Conservation (phyloP, 257 asterid species). For the Lycium ferocissimum region DNA sequence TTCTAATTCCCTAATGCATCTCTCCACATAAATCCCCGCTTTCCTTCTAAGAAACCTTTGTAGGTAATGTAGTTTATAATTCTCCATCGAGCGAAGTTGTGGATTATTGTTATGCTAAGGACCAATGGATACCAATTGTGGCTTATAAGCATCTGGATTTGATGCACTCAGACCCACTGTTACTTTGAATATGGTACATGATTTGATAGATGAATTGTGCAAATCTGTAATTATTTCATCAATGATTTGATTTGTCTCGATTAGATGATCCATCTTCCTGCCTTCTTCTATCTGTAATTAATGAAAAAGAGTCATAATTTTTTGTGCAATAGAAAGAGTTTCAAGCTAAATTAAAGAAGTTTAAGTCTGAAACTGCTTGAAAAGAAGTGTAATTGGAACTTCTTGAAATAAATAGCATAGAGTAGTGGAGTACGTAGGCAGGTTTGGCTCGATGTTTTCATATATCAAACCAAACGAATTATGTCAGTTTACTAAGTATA, state of each 20-base stretch:
- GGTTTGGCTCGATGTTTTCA: too few relatives aligned
- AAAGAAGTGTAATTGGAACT: too few relatives aligned
- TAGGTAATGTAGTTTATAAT: background rate
- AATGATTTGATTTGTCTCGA: background rate
- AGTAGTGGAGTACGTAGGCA: too few relatives aligned
- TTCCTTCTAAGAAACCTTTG: background rate
- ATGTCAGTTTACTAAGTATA: too few relatives aligned
- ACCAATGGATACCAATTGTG: constrained; percentile 34
- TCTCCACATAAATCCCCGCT: background rate
- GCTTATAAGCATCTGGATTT: constrained; percentile 30
- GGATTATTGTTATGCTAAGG: constrained; percentile 30
- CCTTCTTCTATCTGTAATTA: too few relatives aligned
- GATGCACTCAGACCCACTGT: background rate
- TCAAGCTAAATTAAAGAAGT: too few relatives aligned
- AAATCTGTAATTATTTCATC: background rate
- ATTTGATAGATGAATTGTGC: background rate
- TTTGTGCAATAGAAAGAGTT: too few relatives aligned
- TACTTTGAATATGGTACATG: constrained; percentile 24
- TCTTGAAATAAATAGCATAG: too few relatives aligned
- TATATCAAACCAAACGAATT: too few relatives aligned
- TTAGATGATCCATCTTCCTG: too few relatives aligned
- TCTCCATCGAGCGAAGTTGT: background rate
- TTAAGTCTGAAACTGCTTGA: too few relatives aligned
- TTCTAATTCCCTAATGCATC: background rate
- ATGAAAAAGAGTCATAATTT: too few relatives aligned